Percentiles rank a stretch among this genome's conserved stretches.
Conservation (phyloP, 768 basidiomycete species). For the Calocera cornea region DNA sequence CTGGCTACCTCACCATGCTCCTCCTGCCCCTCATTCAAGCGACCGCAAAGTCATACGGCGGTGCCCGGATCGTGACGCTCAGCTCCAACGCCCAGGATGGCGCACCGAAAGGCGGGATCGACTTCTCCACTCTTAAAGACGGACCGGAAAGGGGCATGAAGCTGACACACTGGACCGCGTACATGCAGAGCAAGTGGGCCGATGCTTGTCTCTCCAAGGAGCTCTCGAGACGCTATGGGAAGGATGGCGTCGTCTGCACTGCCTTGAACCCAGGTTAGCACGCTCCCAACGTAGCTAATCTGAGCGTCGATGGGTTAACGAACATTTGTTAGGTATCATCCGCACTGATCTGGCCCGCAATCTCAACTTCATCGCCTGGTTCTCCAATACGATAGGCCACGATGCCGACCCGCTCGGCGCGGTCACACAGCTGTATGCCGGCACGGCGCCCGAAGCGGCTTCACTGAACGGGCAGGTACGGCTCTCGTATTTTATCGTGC, state of each 20-base stretch:
- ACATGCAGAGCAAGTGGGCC: background rate
- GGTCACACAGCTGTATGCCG: conserved; percentile 21
- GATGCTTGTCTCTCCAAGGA: background rate
- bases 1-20: conserved; percentile 10
- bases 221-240: background rate
- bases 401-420: conserved; percentile 13
- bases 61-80: background rate
- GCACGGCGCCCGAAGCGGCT: conserved; percentile 17
- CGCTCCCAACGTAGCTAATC: no score
- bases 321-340: background rate
- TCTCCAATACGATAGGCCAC: background rate
- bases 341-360: background rate
- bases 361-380: background rate
- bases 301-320: no score
- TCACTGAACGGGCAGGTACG: conserved; percentile 19
- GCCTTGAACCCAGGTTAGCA: background rate
- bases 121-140: background rate
- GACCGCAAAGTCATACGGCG: background rate
- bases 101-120: background rate
- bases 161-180: background rate
- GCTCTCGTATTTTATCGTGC: background rate
- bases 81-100: background rate
- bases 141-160: background rate
- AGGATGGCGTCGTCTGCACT: background rate
- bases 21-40: conserved; percentile 6